A percentile compares a stretch with the other conserved stretches of the same genome.
Conservation (phyloP, 495 filamentous ascomycete genomes). For the Penicillium paradoxum region DNA sequence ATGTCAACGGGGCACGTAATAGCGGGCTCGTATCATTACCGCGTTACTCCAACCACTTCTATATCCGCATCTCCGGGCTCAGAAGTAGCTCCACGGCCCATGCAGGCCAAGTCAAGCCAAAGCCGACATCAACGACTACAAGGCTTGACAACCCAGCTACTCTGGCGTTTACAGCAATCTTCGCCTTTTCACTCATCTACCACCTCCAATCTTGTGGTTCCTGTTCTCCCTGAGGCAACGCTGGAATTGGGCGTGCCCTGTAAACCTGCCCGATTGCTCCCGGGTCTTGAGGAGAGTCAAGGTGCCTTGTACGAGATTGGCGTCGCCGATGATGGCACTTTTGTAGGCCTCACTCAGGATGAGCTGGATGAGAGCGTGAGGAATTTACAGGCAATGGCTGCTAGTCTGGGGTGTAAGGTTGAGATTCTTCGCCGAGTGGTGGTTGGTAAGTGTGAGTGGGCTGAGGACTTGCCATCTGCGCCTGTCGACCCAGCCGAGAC, state of each 20-base stretch:
- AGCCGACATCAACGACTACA: constrained; percentile 79
- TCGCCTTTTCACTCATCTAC: constrained; percentile 80
- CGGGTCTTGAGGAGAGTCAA: constrained; percentile 85
- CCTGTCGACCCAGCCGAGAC: constrained; percentile 22
- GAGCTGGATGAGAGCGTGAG: constrained; percentile 86
- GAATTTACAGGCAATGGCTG: constrained; percentile 82
- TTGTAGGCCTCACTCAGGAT: constrained; percentile 84
- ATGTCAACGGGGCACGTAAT: constrained; percentile 57
- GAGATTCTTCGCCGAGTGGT: constrained; percentile 76
- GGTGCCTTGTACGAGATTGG: constrained; percentile 96
- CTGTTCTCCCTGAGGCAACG: constrained; percentile 62
- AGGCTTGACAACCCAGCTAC: constrained; percentile 86
- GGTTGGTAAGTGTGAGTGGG: constrained; percentile 84
- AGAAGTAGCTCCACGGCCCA: constrained; percentile 22
- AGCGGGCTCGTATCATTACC: constrained; percentile 56
- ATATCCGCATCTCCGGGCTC: constrained; percentile 19
- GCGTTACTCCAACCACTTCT: constrained; percentile 19
- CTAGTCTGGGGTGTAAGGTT: constrained; percentile 84
- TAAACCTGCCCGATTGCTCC: constrained; percentile 60
- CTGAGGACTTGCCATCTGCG: constrained; percentile 33
- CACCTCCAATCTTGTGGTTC: constrained; percentile 64
- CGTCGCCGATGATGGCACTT: constrained; percentile 87
- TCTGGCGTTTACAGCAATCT: constrained; percentile 94
- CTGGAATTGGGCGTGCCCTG: constrained; percentile 48
- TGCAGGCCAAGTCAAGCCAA: constrained; percentile 30